These are phyloP conservation scores for Skeletonema menzelii DNA, from an alignment of 108 stramenopile species.

Conservation along the genomic window DNA sequence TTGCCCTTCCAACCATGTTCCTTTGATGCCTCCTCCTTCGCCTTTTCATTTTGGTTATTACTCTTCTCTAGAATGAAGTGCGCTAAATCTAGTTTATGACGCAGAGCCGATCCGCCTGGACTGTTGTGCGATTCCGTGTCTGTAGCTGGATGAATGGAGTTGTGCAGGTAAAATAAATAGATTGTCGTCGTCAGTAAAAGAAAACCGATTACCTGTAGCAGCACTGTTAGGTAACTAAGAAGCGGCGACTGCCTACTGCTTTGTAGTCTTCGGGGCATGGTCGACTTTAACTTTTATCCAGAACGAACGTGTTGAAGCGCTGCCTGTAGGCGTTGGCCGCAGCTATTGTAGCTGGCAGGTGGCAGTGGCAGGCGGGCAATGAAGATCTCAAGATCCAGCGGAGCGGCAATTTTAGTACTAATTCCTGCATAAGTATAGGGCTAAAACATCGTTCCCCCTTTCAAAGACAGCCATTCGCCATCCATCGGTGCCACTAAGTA, in stretches of 20 bases:
- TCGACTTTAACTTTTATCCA: no score
- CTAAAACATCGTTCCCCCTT: no score
- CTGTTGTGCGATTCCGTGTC: constrained; percentile 16
- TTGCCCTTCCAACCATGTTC: constrained; percentile 30
- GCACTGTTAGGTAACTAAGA: not conserved
- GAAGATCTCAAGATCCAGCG: no score
- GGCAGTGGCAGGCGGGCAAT: no score
- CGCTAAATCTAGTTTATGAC: constrained; percentile 41
- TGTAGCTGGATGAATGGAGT: not conserved
- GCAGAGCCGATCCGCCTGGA: constrained; percentile 23
- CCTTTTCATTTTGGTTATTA: constrained; percentile 9
- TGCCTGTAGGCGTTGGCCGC: no score
- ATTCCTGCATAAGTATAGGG: no score
- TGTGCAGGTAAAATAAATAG: not conserved
- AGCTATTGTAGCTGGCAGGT: no score
- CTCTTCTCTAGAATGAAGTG: constrained; percentile 26
- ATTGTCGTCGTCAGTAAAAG: not conserved
- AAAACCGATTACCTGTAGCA: not conserved
- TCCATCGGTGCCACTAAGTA: no score
- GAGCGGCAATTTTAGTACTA: no score
- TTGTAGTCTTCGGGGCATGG: not conserved
- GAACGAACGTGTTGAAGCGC: no score
- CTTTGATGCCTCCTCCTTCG: constrained; percentile 17
- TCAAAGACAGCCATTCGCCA: no score
- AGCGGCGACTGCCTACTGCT: not conserved